Evolutionary conservation across 805 yeast genomes (phyloP).

Genomic region (Starmerella bombicola): DNA sequence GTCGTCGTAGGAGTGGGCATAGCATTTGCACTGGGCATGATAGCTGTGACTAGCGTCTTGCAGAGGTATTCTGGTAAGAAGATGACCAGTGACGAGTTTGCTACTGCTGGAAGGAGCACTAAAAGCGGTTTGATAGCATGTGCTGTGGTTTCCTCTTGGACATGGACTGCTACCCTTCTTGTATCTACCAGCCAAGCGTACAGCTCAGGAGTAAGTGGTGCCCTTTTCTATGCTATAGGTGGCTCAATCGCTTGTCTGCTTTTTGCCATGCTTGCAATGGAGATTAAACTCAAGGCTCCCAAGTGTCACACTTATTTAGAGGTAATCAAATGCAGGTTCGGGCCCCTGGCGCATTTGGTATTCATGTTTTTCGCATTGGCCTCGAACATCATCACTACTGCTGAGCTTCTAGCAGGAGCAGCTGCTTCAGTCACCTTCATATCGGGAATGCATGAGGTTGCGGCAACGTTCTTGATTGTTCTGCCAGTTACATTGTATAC

Average conservation of each 20-base stretch:
- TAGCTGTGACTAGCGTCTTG: slow-evolving; percentile 48
- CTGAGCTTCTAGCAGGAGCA: slow-evolving; percentile 2
- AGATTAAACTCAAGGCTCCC: slow-evolving; percentile 20
- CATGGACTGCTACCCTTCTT: slow-evolving; percentile 29
- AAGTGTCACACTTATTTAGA: slow-evolving; percentile 31
- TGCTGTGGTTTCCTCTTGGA: slow-evolving; percentile 36
- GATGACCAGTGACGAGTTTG: slow-evolving; percentile 36
- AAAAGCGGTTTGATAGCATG: slow-evolving; percentile 35
- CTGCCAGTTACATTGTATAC: slow-evolving; percentile 40
- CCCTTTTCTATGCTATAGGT: slow-evolving; percentile 26
- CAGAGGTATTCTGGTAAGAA: slow-evolving; percentile 22
- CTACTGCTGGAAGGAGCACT: slow-evolving; percentile 36
- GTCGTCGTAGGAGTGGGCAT: slow-evolving; percentile 71
- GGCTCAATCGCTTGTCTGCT: slow-evolving; percentile 18
- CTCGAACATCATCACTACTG: slow-evolving; percentile 1
- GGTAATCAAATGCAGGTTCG: slow-evolving; percentile 31
- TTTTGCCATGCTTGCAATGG: slow-evolving; percentile 24
- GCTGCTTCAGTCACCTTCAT: slow-evolving; percentile 26
- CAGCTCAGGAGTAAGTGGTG: slow-evolving; percentile 27
- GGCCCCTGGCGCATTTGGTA: slow-evolving; percentile 30
- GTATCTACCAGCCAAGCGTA: slow-evolving; percentile 29
- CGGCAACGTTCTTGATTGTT: slow-evolving; percentile 37
- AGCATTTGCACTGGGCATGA: slow-evolving; percentile 53
- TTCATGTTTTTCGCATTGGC: slow-evolving; percentile 29
- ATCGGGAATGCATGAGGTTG: slow-evolving; percentile 37